Evolutionary conservation across 129 eudicot genomes (phyloP).

Genomic region (carrot (Daucus carota)): DNA sequence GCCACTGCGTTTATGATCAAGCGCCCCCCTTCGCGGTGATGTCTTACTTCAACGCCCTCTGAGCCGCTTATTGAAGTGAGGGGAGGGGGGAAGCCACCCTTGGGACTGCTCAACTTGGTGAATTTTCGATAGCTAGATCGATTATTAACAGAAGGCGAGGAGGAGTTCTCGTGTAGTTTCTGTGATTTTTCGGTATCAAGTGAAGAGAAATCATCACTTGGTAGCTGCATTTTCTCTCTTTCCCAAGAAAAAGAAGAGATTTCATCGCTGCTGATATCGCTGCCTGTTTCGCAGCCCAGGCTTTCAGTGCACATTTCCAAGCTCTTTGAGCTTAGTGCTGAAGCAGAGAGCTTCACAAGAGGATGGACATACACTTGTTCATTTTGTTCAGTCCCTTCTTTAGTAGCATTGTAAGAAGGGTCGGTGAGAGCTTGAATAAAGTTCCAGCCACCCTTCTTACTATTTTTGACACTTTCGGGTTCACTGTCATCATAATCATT

Average conservation of each 20-base stretch:
- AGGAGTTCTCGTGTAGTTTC: neutral
- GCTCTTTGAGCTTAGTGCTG: constrained; percentile 54
- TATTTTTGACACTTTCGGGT: constrained; percentile 16
- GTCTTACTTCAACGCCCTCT: constrained; percentile 46
- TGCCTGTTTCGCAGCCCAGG: constrained; percentile 83
- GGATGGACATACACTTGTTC: constrained; percentile 64
- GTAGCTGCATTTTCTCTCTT: constrained; percentile 19
- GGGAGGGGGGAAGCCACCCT: constrained; percentile 63
- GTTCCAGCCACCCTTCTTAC: constrained; percentile 29
- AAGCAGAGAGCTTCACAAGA: constrained; percentile 48
- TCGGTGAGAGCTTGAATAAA: constrained; percentile 39
- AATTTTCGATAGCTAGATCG: neutral
- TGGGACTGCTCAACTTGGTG: constrained; percentile 22
- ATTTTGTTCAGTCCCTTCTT: neutral
- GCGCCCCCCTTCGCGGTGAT: constrained; percentile 71
- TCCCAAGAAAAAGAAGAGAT: constrained; percentile 21
- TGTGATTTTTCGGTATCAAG: neutral
- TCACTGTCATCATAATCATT: constrained; percentile 9
- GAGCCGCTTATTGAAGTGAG: constrained; percentile 58
- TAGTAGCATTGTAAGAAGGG: constrained; percentile 10
- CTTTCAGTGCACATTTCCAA: constrained; percentile 95
- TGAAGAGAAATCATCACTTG: constrained; percentile 2
- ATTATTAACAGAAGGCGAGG: neutral
- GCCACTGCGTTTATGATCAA: constrained; percentile 58
- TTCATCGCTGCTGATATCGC: constrained; percentile 37